Percentiles rank a stretch among this genome's conserved stretches.
Conservation (phyloP, 176 grass and related monocot species). For the Musa acuminata region DNA sequence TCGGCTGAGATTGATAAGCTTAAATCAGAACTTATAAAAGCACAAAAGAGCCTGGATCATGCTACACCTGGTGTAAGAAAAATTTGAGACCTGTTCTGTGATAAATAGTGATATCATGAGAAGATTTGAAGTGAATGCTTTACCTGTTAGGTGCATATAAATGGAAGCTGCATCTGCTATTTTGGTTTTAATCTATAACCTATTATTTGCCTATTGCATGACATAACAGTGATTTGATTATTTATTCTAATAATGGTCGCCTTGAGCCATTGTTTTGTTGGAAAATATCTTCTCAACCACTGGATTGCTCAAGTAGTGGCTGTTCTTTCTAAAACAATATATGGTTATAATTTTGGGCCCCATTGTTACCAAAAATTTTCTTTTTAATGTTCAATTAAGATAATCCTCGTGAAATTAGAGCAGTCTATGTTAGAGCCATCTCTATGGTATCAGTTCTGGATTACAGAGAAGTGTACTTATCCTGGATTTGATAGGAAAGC, state of each 20-base stretch:
- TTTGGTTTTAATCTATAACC: background rate
- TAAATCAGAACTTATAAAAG: conserved; percentile 64
- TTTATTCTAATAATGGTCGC: background rate
- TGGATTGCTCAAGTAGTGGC: background rate
- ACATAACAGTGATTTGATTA: background rate
- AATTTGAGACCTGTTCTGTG: background rate
- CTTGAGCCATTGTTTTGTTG: background rate
- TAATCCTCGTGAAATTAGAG: too few relatives aligned
- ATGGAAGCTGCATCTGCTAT: background rate
- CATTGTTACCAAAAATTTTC: too few relatives aligned
- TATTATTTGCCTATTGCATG: background rate
- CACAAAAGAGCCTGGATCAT: conserved; percentile 83
- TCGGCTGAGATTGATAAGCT: conserved; percentile 70
- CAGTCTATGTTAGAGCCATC: too few relatives aligned
- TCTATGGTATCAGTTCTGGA: too few relatives aligned
- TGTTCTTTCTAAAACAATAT: too few relatives aligned
- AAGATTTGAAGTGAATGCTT: background rate
- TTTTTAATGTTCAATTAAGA: too few relatives aligned
- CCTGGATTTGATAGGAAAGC: too few relatives aligned
- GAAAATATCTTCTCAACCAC: background rate
- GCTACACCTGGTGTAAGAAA: conserved; percentile 72
- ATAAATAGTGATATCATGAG: background rate
- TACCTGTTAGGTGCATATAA: background rate
- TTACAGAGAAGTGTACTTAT: too few relatives aligned
- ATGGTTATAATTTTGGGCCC: too few relatives aligned